A percentile compares a stretch with the other conserved stretches of the same genome.
Conservation (phyloP, 2,329 filamentous ascomycete species). For the Daldinia sp. region DNA sequence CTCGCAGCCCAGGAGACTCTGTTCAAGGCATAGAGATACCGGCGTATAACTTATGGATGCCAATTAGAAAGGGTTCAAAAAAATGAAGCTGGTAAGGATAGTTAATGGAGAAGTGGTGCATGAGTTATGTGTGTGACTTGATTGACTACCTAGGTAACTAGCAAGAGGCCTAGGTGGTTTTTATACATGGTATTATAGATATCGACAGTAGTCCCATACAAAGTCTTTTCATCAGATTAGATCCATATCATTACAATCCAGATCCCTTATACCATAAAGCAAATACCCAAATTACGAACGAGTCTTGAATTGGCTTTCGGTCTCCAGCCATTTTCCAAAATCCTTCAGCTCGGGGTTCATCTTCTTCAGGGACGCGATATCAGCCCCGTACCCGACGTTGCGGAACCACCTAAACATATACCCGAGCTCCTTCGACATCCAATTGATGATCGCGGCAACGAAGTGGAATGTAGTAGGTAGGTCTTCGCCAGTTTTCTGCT, state of each 20-base stretch:
- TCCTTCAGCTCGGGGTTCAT: constrained; percentile 43
- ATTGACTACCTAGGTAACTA: too few species aligned
- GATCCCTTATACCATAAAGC: neutral
- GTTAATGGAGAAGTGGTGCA: too few species aligned
- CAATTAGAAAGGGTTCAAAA: too few species aligned
- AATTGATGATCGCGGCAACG: constrained; percentile 41
- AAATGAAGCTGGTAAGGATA: too few species aligned
- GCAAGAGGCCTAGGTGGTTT: too few species aligned
- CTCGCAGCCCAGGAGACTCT: too few species aligned
- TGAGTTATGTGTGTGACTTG: too few species aligned
- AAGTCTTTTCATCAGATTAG: too few species aligned
- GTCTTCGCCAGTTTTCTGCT: constrained; percentile 43
- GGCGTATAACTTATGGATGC: too few species aligned
- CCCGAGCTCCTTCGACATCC: constrained; percentile 46
- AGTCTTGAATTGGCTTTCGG: constrained; percentile 34
- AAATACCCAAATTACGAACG: neutral
- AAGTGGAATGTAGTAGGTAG: constrained; percentile 46
- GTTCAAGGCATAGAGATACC: too few species aligned
- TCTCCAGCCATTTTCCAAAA: constrained; percentile 41
- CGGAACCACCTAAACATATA: constrained; percentile 52
- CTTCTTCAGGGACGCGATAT: constrained; percentile 44
- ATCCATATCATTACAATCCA: neutral
- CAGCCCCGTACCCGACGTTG: constrained; percentile 48
- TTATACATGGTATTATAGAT: too few species aligned
- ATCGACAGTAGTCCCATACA: too few species aligned